These are phyloP conservation scores for Bruguiera parviflora DNA, from an alignment of 345 rosid species.

Conservation along the genomic window DNA sequence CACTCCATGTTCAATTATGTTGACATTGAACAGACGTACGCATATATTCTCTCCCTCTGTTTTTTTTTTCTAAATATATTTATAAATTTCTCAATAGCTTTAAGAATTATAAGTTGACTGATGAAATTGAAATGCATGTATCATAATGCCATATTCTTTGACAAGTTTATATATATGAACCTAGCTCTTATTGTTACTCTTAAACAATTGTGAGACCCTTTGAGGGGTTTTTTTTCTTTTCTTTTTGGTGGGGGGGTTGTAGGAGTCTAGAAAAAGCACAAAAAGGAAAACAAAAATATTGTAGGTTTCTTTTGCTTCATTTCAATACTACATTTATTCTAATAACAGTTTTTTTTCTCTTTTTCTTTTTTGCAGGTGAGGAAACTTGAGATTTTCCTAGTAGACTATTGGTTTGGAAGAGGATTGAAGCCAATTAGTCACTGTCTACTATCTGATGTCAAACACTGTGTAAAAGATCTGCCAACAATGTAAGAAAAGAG, in stretches of 20 bases:
- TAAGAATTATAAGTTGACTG: too few species aligned
- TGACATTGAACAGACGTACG: too few species aligned
- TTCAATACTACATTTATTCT: constrained; percentile 7
- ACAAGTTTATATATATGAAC: background rate
- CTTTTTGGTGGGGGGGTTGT: background rate
- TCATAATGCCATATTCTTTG: too few species aligned
- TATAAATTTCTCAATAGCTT: too few species aligned
- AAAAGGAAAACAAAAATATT: background rate
- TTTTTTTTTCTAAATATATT: too few species aligned
- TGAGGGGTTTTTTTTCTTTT: constrained; percentile 4
- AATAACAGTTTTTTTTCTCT: background rate
- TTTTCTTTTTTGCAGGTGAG: constrained; percentile 56
- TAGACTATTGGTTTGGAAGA: constrained; percentile 57
- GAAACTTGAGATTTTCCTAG: constrained; percentile 60
- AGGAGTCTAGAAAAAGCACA: background rate
- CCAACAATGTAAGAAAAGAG: constrained; percentile 32
- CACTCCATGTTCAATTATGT: background rate
- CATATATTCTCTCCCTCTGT: too few species aligned
- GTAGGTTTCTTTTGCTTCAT: constrained; percentile 3
- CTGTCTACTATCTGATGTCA: constrained; percentile 53
- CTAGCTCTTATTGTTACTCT: background rate
- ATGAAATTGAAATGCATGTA: too few species aligned
- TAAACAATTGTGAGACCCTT: background rate
- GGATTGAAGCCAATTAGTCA: constrained; percentile 67
- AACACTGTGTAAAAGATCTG: constrained; percentile 56